phyloP scores from a whole-genome alignment of 495 filamentous ascomycete genomes.

The Penicillium desertorum region DNA sequence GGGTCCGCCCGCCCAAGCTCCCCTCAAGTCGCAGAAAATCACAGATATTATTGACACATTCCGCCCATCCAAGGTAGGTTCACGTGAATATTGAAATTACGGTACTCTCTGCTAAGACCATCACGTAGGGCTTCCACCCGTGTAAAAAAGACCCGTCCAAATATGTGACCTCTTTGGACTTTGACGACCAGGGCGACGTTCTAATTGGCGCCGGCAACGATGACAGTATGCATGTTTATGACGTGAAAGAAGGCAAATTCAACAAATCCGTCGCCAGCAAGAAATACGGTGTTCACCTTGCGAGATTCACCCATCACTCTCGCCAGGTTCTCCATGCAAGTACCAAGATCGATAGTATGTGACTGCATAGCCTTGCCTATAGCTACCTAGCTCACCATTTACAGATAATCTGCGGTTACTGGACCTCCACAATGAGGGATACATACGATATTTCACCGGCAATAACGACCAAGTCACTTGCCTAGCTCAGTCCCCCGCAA shows the following conservation, averaged over 20 bases:
- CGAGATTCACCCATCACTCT: constrained; percentile 87
- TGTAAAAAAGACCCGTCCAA: constrained; percentile 41
- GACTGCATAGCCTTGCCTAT: not conserved
- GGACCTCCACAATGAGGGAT: constrained; percentile 90
- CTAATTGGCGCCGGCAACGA: constrained; percentile 85
- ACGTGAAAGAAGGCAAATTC: constrained; percentile 81
- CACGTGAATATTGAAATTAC: not conserved
- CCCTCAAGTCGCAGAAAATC: constrained; percentile 42
- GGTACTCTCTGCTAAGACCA: constrained; percentile 16
- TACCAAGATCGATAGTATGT: constrained; percentile 77
- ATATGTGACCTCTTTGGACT: constrained; percentile 77
- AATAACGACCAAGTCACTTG: constrained; percentile 81
- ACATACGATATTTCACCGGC: constrained; percentile 90
- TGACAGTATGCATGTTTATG: constrained; percentile 92
- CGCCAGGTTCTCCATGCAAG: constrained; percentile 90
- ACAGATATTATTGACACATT: constrained; percentile 49
- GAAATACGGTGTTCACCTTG: constrained; percentile 93
- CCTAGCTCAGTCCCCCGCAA: constrained; percentile 61
- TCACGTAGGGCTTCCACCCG: constrained; percentile 36
- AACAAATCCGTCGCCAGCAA: constrained; percentile 81
- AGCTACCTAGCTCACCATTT: constrained; percentile 5
- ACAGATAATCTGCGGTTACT: constrained; percentile 83
- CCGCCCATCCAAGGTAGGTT: constrained; percentile 48
- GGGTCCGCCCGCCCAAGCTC: constrained; percentile 28
- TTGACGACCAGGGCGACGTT: constrained; percentile 90